A percentile compares a stretch with the other conserved stretches of the same genome.
These are phyloP conservation scores for Vaccinium vitisidaea DNA, from an alignment of 148 eudicot species.

Conservation along the genomic window DNA sequence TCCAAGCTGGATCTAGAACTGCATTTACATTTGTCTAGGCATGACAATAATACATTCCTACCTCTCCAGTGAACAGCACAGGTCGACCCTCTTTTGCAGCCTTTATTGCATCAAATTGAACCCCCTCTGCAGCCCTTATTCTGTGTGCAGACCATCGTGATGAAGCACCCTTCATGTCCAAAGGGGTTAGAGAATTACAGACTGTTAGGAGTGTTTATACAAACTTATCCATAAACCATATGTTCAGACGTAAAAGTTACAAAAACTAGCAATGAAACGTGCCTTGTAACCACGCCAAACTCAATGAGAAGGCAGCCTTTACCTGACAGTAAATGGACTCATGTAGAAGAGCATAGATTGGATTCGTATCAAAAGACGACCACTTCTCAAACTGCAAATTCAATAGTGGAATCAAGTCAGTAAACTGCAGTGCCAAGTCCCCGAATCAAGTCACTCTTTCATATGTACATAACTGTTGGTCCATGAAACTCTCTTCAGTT, in stretches of 20 bases:
- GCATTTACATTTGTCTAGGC: neutral
- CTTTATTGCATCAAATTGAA: constrained; percentile 74
- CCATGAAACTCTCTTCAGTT: neutral
- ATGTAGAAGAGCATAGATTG: constrained; percentile 80
- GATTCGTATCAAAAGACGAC: constrained; percentile 71
- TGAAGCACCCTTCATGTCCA: constrained; percentile 66
- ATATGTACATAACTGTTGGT: neutral
- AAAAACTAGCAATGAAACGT: constrained; percentile 7
- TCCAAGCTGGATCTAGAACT: neutral
- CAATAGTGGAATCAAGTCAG: constrained; percentile 21
- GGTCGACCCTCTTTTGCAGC: constrained; percentile 87
- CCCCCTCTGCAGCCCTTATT: constrained; percentile 56
- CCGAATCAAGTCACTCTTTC: neutral
- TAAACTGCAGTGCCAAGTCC: neutral
- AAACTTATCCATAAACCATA: neutral
- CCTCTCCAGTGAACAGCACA: constrained; percentile 90
- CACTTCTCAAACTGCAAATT: constrained; percentile 76
- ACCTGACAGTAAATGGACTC: constrained; percentile 96
- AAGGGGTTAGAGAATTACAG: constrained; percentile 8
- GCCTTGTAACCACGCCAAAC: neutral
- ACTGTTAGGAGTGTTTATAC: neutral
- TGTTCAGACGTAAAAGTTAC: neutral
- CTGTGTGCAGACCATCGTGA: constrained; percentile 91
- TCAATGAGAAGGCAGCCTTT: neutral
- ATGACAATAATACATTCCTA: constrained; percentile 20